These are phyloP conservation scores for Pachysolen tannophilus DNA, from an alignment of 805 yeast genomes.

Conservation along the genomic window DNA sequence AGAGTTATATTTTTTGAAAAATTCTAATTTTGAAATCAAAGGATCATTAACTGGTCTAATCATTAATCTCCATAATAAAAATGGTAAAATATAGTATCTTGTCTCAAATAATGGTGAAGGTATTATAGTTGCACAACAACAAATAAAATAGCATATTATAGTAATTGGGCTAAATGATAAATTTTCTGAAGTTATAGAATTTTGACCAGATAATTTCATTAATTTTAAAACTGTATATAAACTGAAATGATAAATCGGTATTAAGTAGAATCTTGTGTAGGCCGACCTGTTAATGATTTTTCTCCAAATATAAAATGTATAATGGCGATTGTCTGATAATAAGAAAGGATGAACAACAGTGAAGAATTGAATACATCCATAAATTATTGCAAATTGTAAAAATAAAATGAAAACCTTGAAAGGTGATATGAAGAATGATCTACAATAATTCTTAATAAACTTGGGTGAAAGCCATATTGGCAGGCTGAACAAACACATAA, in stretches of 20 bases:
- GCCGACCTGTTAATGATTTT: slow-evolving; percentile 45
- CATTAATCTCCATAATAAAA: slow-evolving; percentile 62
- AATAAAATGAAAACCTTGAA: slow-evolving; percentile 9
- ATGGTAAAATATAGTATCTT: slow-evolving; percentile 82
- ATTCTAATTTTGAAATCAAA: slow-evolving; percentile 14
- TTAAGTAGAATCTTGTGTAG: slow-evolving; percentile 39
- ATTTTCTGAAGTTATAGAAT: background rate
- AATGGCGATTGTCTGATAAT: slow-evolving; percentile 91
- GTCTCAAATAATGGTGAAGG: slow-evolving; percentile 96
- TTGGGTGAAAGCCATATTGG: slow-evolving; percentile 62
- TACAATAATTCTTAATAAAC: slow-evolving; percentile 32
- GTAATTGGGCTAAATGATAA: slow-evolving; percentile 25
- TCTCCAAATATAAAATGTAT: slow-evolving; percentile 78
- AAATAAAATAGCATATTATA: slow-evolving; percentile 41
- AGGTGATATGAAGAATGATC: slow-evolving; percentile 20
- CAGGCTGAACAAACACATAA: slow-evolving; percentile 54
- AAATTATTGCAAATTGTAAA: slow-evolving; percentile 27
- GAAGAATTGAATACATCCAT: slow-evolving; percentile 42
- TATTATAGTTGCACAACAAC: slow-evolving; percentile 53
- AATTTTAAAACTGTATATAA: slow-evolving; percentile 18
- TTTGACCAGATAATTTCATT: slow-evolving; percentile 21
- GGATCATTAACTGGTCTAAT: slow-evolving; percentile 31
- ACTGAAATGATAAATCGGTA: slow-evolving; percentile 66
- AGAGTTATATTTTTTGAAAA: slow-evolving; percentile 15
- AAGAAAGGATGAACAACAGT: slow-evolving; percentile 85